Evolutionary conservation across 1,139 yeast species (phyloP).

Genomic region (Hemisphaericaspora xylanilytica): DNA sequence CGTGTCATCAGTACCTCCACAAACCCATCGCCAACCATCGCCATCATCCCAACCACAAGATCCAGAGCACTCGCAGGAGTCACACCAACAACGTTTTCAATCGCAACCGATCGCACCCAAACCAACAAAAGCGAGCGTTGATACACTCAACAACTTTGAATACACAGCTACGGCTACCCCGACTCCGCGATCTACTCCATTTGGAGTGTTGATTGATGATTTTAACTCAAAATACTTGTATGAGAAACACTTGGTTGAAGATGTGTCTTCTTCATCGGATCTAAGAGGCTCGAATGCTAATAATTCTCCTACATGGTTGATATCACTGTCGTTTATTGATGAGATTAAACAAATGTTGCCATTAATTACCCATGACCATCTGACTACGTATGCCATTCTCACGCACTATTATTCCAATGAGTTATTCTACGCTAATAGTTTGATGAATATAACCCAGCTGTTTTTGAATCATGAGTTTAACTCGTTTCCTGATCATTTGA

Average conservation of each 20-base stretch:
- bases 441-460: slow-evolving; percentile 15
- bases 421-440: slow-evolving; percentile 19
- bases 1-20: background rate
- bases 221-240: slow-evolving; percentile 1
- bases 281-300: background rate
- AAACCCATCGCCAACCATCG: background rate
- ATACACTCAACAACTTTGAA: background rate
- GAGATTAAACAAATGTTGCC: slow-evolving; percentile 4
- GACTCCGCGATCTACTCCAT: slow-evolving; percentile 11
- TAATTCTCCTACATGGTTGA: background rate
- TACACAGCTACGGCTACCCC: slow-evolving; percentile 2
- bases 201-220: slow-evolving; percentile 4
- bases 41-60: slow-evolving; percentile 1
- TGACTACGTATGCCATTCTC: slow-evolving; percentile 4
- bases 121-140: slow-evolving; percentile 8
- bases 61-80: no score
- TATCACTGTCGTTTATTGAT: slow-evolving; percentile 1
- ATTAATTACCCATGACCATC: slow-evolving; percentile 3
- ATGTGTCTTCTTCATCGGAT: background rate
- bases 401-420: slow-evolving; percentile 17
- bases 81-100: background rate
- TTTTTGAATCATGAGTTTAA: slow-evolving; percentile 14
- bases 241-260: slow-evolving; percentile 1
- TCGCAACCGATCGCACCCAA: slow-evolving; percentile 12
- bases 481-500: slow-evolving; percentile 9